phyloP scores from a whole-genome alignment of 2,329 filamentous ascomycete species.

The Didymella glomerata region DNA sequence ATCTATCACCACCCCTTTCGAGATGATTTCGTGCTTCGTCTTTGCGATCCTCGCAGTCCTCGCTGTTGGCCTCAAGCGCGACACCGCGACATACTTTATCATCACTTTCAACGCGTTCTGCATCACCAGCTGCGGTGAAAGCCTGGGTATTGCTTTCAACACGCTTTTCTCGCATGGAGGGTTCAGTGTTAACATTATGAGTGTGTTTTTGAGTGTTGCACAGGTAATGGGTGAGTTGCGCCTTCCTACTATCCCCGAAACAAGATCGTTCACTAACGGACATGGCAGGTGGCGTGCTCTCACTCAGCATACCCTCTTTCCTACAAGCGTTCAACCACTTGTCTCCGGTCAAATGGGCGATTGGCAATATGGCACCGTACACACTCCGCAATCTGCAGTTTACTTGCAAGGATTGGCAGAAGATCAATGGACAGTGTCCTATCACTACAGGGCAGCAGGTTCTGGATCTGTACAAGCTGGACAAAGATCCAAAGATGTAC shows the following conservation, averaged over 20 bases:
- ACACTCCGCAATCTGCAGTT: conserved; percentile 69
- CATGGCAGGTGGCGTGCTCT: conserved; percentile 67
- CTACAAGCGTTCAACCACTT: conserved; percentile 76
- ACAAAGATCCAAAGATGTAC: conserved; percentile 68
- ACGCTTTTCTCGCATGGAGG: conserved; percentile 77
- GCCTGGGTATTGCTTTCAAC: conserved; percentile 81
- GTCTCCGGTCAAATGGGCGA: conserved; percentile 73
- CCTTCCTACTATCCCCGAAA: neutral
- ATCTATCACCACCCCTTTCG: conserved; percentile 74
- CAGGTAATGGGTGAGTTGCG: conserved; percentile 66
- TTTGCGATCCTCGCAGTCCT: conserved; percentile 72
- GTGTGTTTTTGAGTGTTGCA: conserved; percentile 73
- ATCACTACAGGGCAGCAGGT: conserved; percentile 73
- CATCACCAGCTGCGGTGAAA: conserved; percentile 78
- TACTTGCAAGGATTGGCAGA: conserved; percentile 68
- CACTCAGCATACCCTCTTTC: conserved; percentile 72
- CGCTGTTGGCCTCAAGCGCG: conserved; percentile 71
- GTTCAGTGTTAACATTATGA: conserved; percentile 78
- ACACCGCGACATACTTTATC: conserved; percentile 71
- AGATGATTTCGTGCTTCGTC: conserved; percentile 69
- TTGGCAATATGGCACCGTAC: conserved; percentile 72
- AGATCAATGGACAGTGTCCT: conserved; percentile 68
- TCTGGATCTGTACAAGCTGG: conserved; percentile 71
- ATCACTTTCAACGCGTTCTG: conserved; percentile 74
- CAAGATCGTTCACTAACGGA: conserved; percentile 13